A percentile compares a stretch with the other conserved stretches of the same genome.
Evolutionary conservation across 2,329 filamentous ascomycete species (phyloP).

Genomic region (Alternaria gansuensis): DNA sequence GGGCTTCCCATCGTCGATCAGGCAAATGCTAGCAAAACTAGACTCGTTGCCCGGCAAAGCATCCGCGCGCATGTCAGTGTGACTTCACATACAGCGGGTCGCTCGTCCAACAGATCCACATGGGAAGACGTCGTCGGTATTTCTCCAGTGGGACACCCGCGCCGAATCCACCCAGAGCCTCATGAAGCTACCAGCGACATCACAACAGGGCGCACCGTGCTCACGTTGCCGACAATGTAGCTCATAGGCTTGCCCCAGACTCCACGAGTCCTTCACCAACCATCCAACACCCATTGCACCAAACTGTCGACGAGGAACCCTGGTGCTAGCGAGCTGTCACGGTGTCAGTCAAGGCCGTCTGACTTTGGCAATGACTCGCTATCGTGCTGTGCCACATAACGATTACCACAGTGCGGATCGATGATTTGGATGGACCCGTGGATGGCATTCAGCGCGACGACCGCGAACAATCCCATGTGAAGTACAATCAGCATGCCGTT

Average conservation of each 20-base stretch:
- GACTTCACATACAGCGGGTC: constrained; percentile 40
- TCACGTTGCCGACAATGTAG: not conserved
- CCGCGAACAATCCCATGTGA: constrained; percentile 3
- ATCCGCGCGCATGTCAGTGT: constrained; percentile 36
- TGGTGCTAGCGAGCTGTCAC: not conserved
- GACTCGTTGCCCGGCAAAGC: constrained; percentile 18
- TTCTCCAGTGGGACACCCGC: constrained; percentile 24
- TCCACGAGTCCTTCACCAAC: not conserved
- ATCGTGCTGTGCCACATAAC: constrained; percentile 11
- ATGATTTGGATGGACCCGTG: constrained; percentile 6
- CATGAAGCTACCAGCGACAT: constrained; percentile 9
- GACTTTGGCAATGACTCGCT: constrained; percentile 15
- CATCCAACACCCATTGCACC: not conserved
- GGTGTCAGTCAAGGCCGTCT: constrained; percentile 1
- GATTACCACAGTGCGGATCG: constrained; percentile 9
- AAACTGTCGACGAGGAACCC: not conserved
- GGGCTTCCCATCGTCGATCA: constrained; percentile 27
- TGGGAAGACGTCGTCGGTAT: constrained; percentile 13
- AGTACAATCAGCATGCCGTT: not conserved
- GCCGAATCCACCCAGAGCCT: constrained; percentile 23
- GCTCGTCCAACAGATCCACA: constrained; percentile 30
- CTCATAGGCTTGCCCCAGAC: constrained; percentile 5
- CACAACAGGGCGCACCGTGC: constrained; percentile 14
- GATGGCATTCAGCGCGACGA: constrained; percentile 13
- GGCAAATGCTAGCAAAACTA: constrained; percentile 21